Conservation (phyloP, 2,329 filamentous ascomycete genomes). For the Trichoderma brevicompactum region DNA sequence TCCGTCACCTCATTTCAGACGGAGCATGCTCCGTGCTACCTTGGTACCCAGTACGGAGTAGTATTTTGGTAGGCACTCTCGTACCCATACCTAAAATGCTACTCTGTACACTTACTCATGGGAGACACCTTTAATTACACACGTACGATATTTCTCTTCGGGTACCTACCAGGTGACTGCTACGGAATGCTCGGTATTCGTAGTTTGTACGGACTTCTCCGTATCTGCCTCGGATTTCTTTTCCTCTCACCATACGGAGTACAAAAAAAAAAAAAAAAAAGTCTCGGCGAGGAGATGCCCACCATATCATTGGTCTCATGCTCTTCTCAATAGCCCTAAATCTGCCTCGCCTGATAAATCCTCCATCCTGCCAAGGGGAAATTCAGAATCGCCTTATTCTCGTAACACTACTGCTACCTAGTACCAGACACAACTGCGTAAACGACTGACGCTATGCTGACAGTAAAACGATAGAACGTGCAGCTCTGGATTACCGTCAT, state of each 20-base stretch:
- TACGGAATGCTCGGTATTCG: conserved; percentile 8
- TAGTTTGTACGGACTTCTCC: neutral
- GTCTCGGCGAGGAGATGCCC: neutral
- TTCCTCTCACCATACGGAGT: neutral
- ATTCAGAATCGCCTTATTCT: neutral
- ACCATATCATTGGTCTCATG: neutral
- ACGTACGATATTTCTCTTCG: conserved; percentile 8
- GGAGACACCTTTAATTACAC: neutral
- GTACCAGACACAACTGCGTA: no score
- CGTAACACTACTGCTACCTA: no score
- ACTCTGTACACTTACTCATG: neutral
- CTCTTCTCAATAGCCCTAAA: neutral
- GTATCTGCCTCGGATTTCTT: neutral
- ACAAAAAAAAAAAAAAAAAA: no score
- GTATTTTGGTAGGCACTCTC: no score
- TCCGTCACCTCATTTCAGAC: conserved; percentile 8
- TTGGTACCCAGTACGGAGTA: no score
- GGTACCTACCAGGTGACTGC: neutral
- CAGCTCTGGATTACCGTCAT: no score
- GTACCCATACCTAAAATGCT: conserved; percentile 13
- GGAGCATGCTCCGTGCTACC: no score
- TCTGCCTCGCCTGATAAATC: neutral
- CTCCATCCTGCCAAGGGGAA: neutral
- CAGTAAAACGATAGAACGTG: no score
- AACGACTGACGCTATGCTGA: no score